Percentiles rank a stretch among this genome's conserved stretches.
Conservation (phyloP, 805 yeast species). For the Wickerhamomyces alni region DNA sequence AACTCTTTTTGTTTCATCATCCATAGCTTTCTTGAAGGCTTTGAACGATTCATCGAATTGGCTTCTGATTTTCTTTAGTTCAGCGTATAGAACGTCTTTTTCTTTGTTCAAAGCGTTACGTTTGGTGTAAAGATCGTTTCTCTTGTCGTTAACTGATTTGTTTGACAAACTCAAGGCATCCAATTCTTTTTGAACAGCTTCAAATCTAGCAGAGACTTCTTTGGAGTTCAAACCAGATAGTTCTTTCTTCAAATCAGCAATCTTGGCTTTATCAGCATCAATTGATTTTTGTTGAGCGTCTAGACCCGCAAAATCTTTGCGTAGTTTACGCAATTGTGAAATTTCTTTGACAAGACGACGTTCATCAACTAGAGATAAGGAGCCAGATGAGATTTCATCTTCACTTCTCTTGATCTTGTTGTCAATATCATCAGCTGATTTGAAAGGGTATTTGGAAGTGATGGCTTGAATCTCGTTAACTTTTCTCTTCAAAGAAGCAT, state of each 20-base stretch:
- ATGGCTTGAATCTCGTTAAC: conserved; percentile 66
- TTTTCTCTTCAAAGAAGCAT: conserved; percentile 66
- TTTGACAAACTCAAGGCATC: conserved; percentile 56
- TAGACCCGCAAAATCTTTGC: conserved; percentile 68
- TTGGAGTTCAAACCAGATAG: conserved; percentile 49
- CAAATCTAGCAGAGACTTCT: conserved; percentile 66
- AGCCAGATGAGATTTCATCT: conserved; percentile 68
- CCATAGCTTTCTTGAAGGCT: conserved; percentile 61
- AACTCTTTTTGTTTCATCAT: conserved; percentile 68
- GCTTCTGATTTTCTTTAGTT: conserved; percentile 61
- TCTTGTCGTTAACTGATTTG: conserved; percentile 59
- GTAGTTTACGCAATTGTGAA: conserved; percentile 71
- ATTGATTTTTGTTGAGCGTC: conserved; percentile 73
- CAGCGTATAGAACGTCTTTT: conserved; percentile 62
- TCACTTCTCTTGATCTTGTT: conserved; percentile 62
- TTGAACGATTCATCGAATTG: conserved; percentile 73
- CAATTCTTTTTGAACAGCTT: conserved; percentile 60
- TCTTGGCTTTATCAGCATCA: conserved; percentile 71
- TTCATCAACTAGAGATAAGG: conserved; percentile 85
- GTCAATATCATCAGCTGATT: conserved; percentile 63
- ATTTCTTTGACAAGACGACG: conserved; percentile 80
- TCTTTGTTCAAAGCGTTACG: conserved; percentile 62
- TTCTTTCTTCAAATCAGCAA: conserved; percentile 66
- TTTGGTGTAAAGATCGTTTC: conserved; percentile 55
- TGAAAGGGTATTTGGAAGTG: conserved; percentile 66